These are phyloP conservation scores for Blumeria hordei DNA, from an alignment of 2,329 filamentous ascomycete species.

Conservation along the genomic window DNA sequence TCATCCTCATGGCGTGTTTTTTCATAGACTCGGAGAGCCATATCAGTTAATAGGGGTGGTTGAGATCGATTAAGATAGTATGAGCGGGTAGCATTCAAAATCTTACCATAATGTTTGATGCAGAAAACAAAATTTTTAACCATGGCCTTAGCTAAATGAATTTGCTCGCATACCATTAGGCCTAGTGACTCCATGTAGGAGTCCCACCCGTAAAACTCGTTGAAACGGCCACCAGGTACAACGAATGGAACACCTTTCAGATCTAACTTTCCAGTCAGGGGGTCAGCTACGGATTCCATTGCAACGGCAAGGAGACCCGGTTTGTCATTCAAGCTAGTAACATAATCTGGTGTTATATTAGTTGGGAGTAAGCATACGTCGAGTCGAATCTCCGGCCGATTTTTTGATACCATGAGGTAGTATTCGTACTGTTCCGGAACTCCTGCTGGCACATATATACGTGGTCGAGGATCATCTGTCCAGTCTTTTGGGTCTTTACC, in stretches of 20 bases:
- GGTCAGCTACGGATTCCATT: constrained; percentile 54
- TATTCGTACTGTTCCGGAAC: constrained; percentile 77
- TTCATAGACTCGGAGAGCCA: constrained; percentile 84
- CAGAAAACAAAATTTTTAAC: constrained; percentile 94
- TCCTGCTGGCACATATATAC: constrained; percentile 72
- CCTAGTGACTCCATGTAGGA: constrained; percentile 96
- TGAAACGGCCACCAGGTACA: constrained; percentile 93
- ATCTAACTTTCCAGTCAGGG: constrained; percentile 41
- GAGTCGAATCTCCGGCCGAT: constrained; percentile 60
- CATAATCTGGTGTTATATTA: constrained; percentile 56
- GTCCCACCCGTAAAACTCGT: constrained; percentile 96
- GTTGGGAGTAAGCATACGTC: constrained; percentile 65
- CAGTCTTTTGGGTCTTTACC: constrained; percentile 86
- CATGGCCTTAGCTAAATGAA: constrained; percentile 81
- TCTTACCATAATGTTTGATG: constrained; percentile 95
- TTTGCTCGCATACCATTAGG: constrained; percentile 60
- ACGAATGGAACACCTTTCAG: constrained; percentile 73
- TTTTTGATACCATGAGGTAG: constrained; percentile 56
- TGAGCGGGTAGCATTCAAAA: constrained; percentile 84
- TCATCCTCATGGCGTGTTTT: constrained; percentile 47
- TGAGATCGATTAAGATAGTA: constrained; percentile 92
- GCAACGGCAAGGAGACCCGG: constrained; percentile 76
- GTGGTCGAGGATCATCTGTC: constrained; percentile 68
- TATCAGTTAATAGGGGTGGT: constrained; percentile 90
- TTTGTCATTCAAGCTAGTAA: constrained; percentile 62